Evolutionary conservation across 371 early-diverging fungal genomes (phyloP), one percentile per base, ranked within the genome.

Genomic region (Nematocida sp.): DNA sequence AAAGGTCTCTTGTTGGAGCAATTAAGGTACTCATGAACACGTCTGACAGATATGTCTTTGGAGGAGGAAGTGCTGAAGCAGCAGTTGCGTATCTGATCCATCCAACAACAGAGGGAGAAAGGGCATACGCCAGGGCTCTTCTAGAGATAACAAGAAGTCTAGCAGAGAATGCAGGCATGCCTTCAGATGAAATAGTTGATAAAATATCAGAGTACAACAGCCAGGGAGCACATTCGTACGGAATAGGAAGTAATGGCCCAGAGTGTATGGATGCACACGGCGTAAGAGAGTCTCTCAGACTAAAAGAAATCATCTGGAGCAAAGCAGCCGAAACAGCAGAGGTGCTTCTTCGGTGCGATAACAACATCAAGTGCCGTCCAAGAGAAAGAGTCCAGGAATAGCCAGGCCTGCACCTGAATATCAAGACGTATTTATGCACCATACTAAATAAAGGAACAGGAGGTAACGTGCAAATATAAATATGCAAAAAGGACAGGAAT

Each of bases 251-350:
- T 62, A 66, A 70, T 25, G 85, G 84, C 4, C 89, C 96, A 25
- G 91, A 89, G 9, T 92, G 94, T 87, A 93, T 97, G 86, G 89
- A 91, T 72, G 91, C 90, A 69, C 87, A 92, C 67, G 94, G 94
- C 64, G 92, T 99, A 84, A 93, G 95, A 62, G 99, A 99, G 87
- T 94, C 94, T 46, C 94, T 91, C 90, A 93, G 95, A 88, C 91
- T 97, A 72, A 99, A 99, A 90, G 91, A 92, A 71, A 94, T 96
- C 86, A 94, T 99, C 23, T 89, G 97, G 62, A 88, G 93, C 73
- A 92, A 93, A 84, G 97, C 99, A 45, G 91, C 94, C 15, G 99
- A 99, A 88, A 95, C 95, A 13, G 94, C 97, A 56, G 97, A 97
- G 89, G 93, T 95, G 93, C 94, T 99, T 85, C 89, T 99, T 46